Base-by-base conservation (phyloP, 2,329 filamentous ascomycete genomes). In the Hymenoscyphus repandus region DNA sequence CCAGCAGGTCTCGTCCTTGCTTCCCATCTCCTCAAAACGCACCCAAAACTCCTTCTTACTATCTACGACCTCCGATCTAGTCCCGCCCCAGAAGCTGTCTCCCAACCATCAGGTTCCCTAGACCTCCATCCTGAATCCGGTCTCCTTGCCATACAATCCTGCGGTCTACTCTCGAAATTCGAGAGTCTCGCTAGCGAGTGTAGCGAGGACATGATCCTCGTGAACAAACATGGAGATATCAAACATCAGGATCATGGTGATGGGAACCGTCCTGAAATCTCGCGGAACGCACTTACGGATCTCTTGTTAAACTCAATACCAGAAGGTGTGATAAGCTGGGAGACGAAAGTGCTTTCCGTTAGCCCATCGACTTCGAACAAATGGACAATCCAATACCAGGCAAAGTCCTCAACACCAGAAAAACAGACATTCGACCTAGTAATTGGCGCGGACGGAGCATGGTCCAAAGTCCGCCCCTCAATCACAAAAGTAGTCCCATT, bases 111-210 rank as follows among this genome's bases (percentile, higher is more conserved):
- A 11, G 75, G 77, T 5, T 73, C 64, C 51, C 70, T 81, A 1
- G 77, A 80, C 56, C 65, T 81, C 0, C 76, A 80, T 57, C 63
- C 67, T 0, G 60, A 67, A 7, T 69, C 70, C 1, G 77, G 76
- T 0, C 69, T 75, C 7, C 61, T 66, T 2, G 76, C 75, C 0
- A 59, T 80, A 7, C 64, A 64, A 9, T 69, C 70, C 41, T 71
- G 70, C 13, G 74, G 72, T 0, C 63, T 80, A 11, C 72, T 62
- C 49, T 68, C 72, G 0, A 60, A 69, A 20, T 79, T 79, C 57
- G 45, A 40, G 2, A 15, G 64, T 1, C 59, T 68, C 34, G 60
- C 71, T 15, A 68, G 44, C 2, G 48, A 52, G 12, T 51, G 48
- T 11, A 32, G 39, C 12, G 53, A 58, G 36, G 47, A 47, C 2